Base-by-base conservation (phyloP, 23 red algal genomes). In the Gracilaria caudata region DNA sequence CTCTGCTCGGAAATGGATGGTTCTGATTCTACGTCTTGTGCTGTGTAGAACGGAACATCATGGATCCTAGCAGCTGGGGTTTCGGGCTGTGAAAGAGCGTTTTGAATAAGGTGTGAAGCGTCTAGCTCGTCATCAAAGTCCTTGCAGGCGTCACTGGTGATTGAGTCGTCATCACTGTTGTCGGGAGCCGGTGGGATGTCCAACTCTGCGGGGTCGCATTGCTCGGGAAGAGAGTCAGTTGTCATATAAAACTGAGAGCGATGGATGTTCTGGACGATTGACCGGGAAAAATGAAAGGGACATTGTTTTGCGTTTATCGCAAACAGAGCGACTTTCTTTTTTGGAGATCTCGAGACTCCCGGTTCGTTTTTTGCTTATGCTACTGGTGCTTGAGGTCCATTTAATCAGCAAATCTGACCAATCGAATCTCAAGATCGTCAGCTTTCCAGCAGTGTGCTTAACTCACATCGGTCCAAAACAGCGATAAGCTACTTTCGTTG, bases 361-460 rank as follows among this genome's bases (percentile, higher is more conserved):
- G 53, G 53, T 56, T 56, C 21, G 21, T 21, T 56, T 56, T 56
- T 17, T 56, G 53, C 21, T n/a, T 56, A 56, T 56, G 53, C 21
- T 56, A 56, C 21, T 56, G 53, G 41, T 45, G 41, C 41, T 45
- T 45, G 41, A 45, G 41, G 53, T 56, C 53, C 53, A 56, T 56
- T 56, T 56, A 56, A 56, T 56, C 53, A 21, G 21, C 53, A 56
- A 56, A 56, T 56, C 53, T 56, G 53, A 56, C 53, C 16, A n/a
- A 21, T 56, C 21, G 53, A 56, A 21, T 56, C 53, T 21, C 16
- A 17, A 21, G 16, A 56, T 21, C 16, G 53, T 56, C 53, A 56
- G 53, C 16, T 56, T 56, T 56, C 19, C 53, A 49, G 45, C 45
- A 9, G 45, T 49, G 45, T 49, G 13, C 45, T 9, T 49, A 49